Percentiles rank a stretch among this genome's conserved stretches.
Conservation (phyloP, 2,329 filamentous ascomycete genomes). For the Ophiosphaerella herpotricha region DNA sequence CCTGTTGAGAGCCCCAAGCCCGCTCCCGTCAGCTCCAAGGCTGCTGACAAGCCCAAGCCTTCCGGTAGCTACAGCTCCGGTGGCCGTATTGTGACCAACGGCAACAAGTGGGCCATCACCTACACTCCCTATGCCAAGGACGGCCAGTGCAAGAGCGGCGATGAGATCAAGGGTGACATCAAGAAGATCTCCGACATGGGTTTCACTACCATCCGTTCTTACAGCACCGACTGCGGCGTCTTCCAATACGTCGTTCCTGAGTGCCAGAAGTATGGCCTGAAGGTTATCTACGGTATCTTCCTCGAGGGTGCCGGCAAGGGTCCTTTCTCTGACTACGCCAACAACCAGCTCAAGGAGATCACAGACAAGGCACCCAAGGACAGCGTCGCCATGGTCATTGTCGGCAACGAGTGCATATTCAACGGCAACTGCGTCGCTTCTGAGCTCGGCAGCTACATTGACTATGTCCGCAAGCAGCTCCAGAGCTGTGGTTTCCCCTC, state of each 20-base stretch:
- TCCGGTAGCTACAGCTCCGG: constrained; percentile 28
- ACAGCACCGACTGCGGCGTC: constrained; percentile 88
- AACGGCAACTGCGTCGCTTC: constrained; percentile 67
- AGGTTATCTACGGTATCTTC: constrained; percentile 87
- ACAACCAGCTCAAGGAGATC: constrained; percentile 75
- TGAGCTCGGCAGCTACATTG: constrained; percentile 73
- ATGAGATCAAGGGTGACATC: constrained; percentile 49
- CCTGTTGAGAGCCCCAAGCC: constrained; percentile 18
- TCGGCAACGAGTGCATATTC: constrained; percentile 91
- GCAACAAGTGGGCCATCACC: constrained; percentile 54
- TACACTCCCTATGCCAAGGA: constrained; percentile 54
- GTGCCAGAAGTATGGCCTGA: constrained; percentile 67
- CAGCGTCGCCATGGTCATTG: constrained; percentile 77
- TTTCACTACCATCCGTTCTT: constrained; percentile 75
- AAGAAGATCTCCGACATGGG: constrained; percentile 50
- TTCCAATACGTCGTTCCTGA: constrained; percentile 76
- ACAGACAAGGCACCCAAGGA: constrained; percentile 70
- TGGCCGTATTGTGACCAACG: constrained; percentile 47
- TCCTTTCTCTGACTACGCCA: constrained; percentile 58
- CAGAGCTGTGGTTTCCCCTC: constrained; percentile 69
- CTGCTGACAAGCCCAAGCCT: constrained; percentile 34
- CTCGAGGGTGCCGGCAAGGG: constrained; percentile 64
- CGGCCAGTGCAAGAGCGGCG: constrained; percentile 50
- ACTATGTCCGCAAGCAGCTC: constrained; percentile 67
- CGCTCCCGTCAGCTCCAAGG: constrained; percentile 25